Percentiles rank a stretch among this genome's conserved stretches.
Conservation (phyloP, 2,329 filamentous ascomycete species). For the Pseudocercospora fuligena region DNA sequence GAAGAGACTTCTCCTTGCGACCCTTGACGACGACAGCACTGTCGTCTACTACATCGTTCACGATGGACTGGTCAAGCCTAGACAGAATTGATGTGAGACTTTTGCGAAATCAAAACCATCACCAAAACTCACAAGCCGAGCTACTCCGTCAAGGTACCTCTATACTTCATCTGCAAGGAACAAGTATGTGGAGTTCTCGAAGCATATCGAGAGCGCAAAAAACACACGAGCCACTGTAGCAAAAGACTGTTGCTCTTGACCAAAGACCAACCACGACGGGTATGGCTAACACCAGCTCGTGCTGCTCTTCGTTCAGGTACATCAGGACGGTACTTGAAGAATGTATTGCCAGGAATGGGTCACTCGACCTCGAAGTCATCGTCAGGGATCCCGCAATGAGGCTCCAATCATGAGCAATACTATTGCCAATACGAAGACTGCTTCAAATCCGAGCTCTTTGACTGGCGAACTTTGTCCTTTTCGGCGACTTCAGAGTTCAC, state of each 20-base stretch:
- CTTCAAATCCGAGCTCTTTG: too few species aligned
- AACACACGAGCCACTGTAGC: not conserved
- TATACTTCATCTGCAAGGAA: not conserved
- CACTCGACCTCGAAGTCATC: too few species aligned
- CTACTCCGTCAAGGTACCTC: not conserved
- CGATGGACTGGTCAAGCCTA: slow-evolving; percentile 83
- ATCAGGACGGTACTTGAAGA: too few species aligned
- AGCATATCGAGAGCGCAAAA: not conserved
- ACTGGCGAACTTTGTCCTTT: too few species aligned
- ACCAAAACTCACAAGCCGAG: not conserved
- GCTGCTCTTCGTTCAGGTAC: too few species aligned
- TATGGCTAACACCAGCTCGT: too few species aligned
- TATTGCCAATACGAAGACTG: too few species aligned
- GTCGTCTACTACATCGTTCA: slow-evolving; percentile 85
- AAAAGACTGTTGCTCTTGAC: too few species aligned
- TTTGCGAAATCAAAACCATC: not conserved
- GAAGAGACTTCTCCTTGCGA: slow-evolving; percentile 76
- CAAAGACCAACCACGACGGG: not conserved
- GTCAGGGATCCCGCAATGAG: too few species aligned
- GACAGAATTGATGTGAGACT: slow-evolving; percentile 68
- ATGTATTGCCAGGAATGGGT: too few species aligned
- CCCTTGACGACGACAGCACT: slow-evolving; percentile 78
- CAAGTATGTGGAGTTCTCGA: not conserved
- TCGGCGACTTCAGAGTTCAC: too few species aligned
- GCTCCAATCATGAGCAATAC: too few species aligned